phyloP scores from a whole-genome alignment of 2,329 filamentous ascomycete species.

The Aspergillus fructus region DNA sequence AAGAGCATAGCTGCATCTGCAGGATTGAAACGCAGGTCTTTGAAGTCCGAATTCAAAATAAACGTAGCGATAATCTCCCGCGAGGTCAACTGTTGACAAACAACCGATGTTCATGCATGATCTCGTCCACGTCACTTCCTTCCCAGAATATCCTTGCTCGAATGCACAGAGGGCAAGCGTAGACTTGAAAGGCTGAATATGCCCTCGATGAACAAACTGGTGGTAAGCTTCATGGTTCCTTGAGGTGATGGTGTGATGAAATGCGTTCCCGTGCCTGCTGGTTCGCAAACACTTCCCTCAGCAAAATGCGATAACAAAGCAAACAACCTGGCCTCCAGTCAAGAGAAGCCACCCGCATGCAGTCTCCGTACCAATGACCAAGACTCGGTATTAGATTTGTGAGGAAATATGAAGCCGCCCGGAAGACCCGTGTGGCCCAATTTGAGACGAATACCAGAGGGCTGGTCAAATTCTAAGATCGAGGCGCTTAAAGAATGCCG shows the following conservation, averaged over 20 bases:
- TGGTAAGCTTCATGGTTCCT: neutral
- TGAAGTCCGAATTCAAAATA: neutral
- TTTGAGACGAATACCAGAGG: neutral
- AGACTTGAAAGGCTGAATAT: neutral
- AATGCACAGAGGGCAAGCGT: neutral
- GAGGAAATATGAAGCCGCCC: neutral
- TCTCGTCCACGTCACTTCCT: neutral
- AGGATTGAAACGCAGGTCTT: neutral
- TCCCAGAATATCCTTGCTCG: neutral
- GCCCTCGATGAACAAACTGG: neutral
- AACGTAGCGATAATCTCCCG: neutral
- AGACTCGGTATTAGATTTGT: neutral
- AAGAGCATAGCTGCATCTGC: neutral
- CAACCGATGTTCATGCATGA: neutral
- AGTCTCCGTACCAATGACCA: neutral
- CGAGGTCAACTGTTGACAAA: neutral
- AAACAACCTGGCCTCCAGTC: neutral
- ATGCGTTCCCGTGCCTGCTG: neutral
- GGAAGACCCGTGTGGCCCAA: neutral
- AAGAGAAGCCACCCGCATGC: neutral
- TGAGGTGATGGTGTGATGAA: neutral
- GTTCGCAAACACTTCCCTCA: neutral
- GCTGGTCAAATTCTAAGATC: neutral
- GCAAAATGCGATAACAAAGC: neutral
- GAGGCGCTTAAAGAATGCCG: constrained; percentile 33